A percentile compares a stretch with the other conserved stretches of the same genome.
Evolutionary conservation across 2,329 filamentous ascomycete genomes (phyloP).

Genomic region (Penicillium frequentans): DNA sequence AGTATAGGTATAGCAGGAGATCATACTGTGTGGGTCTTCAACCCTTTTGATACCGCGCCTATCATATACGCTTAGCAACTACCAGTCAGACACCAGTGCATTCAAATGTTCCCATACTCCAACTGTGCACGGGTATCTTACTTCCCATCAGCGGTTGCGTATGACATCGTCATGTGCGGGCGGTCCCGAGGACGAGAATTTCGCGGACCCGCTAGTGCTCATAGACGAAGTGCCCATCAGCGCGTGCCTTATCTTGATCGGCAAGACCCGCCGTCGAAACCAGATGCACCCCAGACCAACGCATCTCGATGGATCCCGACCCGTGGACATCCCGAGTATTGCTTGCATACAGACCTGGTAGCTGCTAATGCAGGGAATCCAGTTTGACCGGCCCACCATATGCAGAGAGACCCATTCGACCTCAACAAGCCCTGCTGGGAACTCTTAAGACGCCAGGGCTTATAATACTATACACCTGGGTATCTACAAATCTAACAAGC

Average conservation of each 20-base stretch:
- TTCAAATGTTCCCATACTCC: not conserved
- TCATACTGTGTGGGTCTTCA: not conserved
- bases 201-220: not conserved
- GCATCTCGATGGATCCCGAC: conserved; percentile 15
- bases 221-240: no score
- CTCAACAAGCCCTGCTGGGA: not conserved
- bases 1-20: not conserved
- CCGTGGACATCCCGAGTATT: not conserved
- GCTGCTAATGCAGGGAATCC: not conserved
- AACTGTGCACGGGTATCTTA: not conserved
- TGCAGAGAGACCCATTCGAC: not conserved
- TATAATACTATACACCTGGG: no score
- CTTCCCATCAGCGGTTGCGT: not conserved
- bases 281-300: conserved; percentile 9
- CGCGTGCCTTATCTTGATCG: no score
- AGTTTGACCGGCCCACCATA: not conserved
- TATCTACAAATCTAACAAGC: not conserved
- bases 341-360: conserved; percentile 4
- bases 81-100: not conserved
- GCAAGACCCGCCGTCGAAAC: not conserved
- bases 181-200: not conserved
- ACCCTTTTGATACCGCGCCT: not conserved
- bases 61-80: no score
- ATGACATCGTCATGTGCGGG: not conserved
- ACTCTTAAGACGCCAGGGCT: not conserved